These are phyloP conservation scores for Corymbia calophylla DNA, from an alignment of 441 rosid genomes.

Conservation along the genomic window DNA sequence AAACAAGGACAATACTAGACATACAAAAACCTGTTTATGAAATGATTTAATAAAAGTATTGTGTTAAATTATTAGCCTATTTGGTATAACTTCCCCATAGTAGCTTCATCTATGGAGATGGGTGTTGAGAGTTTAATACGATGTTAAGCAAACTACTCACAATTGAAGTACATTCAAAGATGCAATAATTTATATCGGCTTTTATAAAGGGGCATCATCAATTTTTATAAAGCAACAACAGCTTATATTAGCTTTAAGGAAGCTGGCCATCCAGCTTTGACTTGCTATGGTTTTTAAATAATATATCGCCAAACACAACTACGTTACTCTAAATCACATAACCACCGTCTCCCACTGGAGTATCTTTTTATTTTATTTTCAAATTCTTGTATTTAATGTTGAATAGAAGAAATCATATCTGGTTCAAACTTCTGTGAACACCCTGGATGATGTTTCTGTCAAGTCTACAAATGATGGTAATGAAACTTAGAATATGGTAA, in stretches of 20 bases:
- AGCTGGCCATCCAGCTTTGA: background rate
- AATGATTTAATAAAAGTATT: background rate
- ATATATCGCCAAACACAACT: background rate
- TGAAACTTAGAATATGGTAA: background rate
- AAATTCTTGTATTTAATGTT: background rate
- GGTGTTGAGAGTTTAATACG: background rate
- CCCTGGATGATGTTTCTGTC: background rate
- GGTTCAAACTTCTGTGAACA: background rate
- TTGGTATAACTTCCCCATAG: background rate
- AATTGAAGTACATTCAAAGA: background rate
- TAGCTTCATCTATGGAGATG: background rate
- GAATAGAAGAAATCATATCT: background rate
- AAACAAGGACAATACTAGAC: background rate
- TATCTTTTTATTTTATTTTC: background rate
- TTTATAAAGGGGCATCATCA: background rate
- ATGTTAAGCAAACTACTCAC: background rate
- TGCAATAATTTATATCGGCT: background rate
- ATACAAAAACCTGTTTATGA: background rate
- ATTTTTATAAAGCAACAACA: background rate
- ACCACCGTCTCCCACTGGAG: background rate
- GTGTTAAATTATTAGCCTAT: background rate
- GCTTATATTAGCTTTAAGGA: background rate
- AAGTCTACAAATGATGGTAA: background rate
- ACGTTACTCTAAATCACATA: background rate
- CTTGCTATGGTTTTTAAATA: background rate